A percentile compares a stretch with the other conserved stretches of the same genome.
Conservation (phyloP, 441 rosid genomes). For the Mallotus repandus region DNA sequence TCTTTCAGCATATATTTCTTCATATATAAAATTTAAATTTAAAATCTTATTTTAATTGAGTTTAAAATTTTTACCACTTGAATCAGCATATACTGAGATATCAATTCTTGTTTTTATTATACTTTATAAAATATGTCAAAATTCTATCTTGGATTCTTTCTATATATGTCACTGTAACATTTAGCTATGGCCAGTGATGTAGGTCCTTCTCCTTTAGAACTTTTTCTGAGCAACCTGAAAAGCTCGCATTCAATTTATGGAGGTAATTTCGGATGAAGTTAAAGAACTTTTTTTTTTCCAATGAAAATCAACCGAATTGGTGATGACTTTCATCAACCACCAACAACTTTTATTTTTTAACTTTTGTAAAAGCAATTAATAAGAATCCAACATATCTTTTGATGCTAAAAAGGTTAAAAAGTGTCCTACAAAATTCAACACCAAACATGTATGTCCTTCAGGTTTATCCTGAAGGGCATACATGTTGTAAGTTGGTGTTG, state of each 20-base stretch:
- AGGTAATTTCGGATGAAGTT: conserved; percentile 4
- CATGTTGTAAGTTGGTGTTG: too few species aligned
- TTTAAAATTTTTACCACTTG: too few species aligned
- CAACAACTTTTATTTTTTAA: background rate
- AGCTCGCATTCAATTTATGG: background rate
- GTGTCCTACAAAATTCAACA: background rate
- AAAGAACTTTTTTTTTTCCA: background rate
- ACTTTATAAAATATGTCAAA: background rate
- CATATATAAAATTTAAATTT: too few species aligned
- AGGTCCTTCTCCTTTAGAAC: background rate
- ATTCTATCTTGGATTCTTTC: conserved; percentile 21
- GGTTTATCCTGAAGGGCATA: background rate
- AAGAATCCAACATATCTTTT: conserved; percentile 5
- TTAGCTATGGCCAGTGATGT: conserved; percentile 5
- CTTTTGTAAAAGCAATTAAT: background rate
- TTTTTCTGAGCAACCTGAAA: background rate
- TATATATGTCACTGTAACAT: background rate
- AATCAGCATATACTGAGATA: too few species aligned
- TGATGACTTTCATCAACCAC: background rate
- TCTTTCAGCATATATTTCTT: too few species aligned
- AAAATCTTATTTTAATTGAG: too few species aligned
- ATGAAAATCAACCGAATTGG: background rate
- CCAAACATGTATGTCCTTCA: background rate
- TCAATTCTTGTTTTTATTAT: too few species aligned
- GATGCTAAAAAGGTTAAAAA: background rate